phyloP scores from a whole-genome alignment of 106 monocot species.

The Gastrodia elata region DNA sequence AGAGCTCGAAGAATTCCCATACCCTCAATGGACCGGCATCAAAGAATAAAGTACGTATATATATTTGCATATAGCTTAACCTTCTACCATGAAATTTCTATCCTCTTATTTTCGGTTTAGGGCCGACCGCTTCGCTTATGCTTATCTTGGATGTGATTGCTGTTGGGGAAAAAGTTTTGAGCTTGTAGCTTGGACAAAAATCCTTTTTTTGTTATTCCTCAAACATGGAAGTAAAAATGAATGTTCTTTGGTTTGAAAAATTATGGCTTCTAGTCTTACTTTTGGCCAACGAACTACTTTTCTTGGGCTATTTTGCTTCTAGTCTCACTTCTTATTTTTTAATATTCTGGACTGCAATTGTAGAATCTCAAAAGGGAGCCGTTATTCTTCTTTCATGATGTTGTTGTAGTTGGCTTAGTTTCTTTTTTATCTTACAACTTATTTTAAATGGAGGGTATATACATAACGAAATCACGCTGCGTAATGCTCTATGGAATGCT shows the following conservation, averaged over 20 bases:
- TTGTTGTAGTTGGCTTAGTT: too few species aligned
- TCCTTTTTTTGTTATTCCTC: background rate
- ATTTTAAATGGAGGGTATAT: too few species aligned
- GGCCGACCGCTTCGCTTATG: background rate
- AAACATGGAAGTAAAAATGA: background rate
- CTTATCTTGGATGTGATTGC: background rate
- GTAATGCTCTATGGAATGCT: too few species aligned
- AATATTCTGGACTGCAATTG: background rate
- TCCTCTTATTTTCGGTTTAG: background rate
- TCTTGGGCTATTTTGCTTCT: background rate
- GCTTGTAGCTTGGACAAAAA: background rate
- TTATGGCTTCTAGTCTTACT: too few species aligned
- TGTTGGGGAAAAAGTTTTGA: background rate
- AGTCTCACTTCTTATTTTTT: background rate
- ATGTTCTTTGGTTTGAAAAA: background rate
- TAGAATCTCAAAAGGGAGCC: background rate
- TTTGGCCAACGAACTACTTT: too few species aligned
- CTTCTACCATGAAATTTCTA: background rate
- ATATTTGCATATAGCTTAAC: background rate
- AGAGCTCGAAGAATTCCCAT: background rate
- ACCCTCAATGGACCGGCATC: background rate
- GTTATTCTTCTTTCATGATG: too few species aligned
- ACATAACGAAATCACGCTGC: too few species aligned
- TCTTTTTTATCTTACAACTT: too few species aligned
- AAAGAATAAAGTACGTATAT: slow-evolving; percentile 7